Conservation (phyloP, 78 protist genomes). For the Tieghemostelium lacteum region DNA sequence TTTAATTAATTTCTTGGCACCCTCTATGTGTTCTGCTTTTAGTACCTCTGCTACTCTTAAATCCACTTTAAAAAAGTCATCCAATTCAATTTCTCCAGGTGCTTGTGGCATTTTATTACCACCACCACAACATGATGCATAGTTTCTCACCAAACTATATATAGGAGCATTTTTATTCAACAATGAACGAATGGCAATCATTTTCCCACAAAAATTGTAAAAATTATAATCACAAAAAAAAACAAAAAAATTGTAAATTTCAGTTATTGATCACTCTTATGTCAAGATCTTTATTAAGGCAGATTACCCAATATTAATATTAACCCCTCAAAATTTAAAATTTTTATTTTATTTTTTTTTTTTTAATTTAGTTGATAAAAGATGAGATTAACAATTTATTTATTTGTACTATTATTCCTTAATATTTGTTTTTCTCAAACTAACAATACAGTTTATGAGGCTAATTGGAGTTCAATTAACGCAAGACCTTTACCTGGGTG, state of each 20-base stretch:
- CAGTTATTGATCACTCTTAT: neutral
- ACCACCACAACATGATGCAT: no score
- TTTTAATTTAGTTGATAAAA: no score
- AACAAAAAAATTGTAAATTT: no score
- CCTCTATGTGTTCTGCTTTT: constrained; percentile 42
- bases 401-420: neutral
- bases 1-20: constrained; percentile 55
- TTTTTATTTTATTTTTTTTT: no score
- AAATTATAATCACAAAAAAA: no score
- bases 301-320: no score
- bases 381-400: neutral
- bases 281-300: neutral
- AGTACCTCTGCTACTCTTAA: constrained; percentile 40
- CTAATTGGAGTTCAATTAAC: constrained; percentile 41
- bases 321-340: no score
- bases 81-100: constrained; percentile 32
- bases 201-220: no score
- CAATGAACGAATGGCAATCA: neutral
- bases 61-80: constrained; percentile 68
- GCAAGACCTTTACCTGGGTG: constrained; percentile 52
- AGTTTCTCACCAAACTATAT: no score
- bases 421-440: neutral
- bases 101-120: no score
- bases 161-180: no score
- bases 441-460: neutral